Evolutionary conservation across 352 stramenopile species (phyloP).

Genomic region (Phytophthora hibernalis): DNA sequence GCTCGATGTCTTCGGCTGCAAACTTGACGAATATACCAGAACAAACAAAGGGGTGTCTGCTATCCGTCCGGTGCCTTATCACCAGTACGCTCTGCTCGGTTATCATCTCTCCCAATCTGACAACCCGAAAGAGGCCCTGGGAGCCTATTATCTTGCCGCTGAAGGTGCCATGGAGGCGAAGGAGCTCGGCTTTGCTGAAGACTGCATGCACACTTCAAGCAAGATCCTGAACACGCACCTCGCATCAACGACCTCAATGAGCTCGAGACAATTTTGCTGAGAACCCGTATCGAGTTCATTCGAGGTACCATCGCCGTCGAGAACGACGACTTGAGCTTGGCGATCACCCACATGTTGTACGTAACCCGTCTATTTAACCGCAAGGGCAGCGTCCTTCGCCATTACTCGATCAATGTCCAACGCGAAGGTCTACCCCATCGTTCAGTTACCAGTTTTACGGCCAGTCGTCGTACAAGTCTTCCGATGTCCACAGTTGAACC

Average conservation of each 20-base stretch:
- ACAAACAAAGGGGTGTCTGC: background rate
- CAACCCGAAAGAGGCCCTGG: slow-evolving; percentile 59
- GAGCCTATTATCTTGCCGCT: slow-evolving; percentile 66
- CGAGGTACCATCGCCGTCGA: slow-evolving; percentile 71
- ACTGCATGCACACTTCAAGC: slow-evolving; percentile 80
- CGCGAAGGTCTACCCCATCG: slow-evolving; percentile 35
- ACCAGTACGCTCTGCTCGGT: slow-evolving; percentile 67
- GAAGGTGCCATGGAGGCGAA: slow-evolving; percentile 64
- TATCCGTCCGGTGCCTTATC: slow-evolving; percentile 44
- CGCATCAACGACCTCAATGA: slow-evolving; percentile 56
- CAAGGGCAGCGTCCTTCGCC: slow-evolving; percentile 62
- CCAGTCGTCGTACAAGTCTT: slow-evolving; percentile 36
- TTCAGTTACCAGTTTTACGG: slow-evolving; percentile 29
- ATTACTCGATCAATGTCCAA: slow-evolving; percentile 60
- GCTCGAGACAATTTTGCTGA: slow-evolving; percentile 63
- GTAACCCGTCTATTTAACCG: slow-evolving; percentile 69
- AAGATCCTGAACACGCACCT: slow-evolving; percentile 64
- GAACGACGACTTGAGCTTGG: slow-evolving; percentile 71
- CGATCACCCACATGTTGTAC: slow-evolving; percentile 70
- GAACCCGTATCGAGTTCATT: slow-evolving; percentile 81
- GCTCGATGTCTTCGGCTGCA: slow-evolving; percentile 12
- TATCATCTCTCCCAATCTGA: slow-evolving; percentile 71
- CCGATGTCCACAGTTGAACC: slow-evolving; percentile 20
- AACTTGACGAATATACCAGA: slow-evolving; percentile 9
- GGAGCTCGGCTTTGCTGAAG: slow-evolving; percentile 70